Base-by-base conservation (phyloP, 352 stramenopile genomes). In the Phytophthora pistaciae region DNA sequence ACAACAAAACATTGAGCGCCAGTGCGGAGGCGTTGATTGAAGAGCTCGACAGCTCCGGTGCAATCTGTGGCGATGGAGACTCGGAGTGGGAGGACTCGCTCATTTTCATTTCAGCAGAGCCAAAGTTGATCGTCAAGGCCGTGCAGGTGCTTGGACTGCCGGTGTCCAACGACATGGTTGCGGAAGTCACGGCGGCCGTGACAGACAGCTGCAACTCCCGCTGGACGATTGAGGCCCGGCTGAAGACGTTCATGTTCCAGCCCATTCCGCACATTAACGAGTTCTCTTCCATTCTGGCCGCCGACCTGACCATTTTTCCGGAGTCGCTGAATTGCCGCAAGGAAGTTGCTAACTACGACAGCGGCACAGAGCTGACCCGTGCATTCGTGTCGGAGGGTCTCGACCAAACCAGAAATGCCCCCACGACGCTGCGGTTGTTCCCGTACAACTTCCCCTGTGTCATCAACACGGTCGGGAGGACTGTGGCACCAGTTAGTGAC, bases 191-290 rank as follows among this genome's bases (percentile, higher is more conserved):
- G 0, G 62, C 67, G 1, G 61, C 62, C 18, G 67, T 64, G 1
- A 21, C 36, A 0, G 48, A 60, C 8, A 68, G n/a, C 20, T 80
- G 74, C 25, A 70, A 38, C 14, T 63, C 70, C 29, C 60, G 70
- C 29, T 80, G 74, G 70, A 71, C 70, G 18, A 68, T 80, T 56
- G 69, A 78, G 66, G 52, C 66, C 16, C 59, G 66, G 14, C 3
- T 80, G 1, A 76, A 76, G 13, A 67, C 67, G n/a, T 80, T 80
- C 65, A 78, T 74, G 62, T 80, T 80, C 61, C 74, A 80, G 61
- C 60, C 70, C n/a, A 70, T 78, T 56, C 65, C 64, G 2, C 65
- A 80, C 25, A 80, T 73, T 23, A 69, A 68, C 53, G 61, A 78
- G 29, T 80, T 77, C 21, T 75, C 74, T 2, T 80, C 74, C 16